Evolutionary conservation across 2,329 filamentous ascomycete genomes (phyloP).

Genomic region (Arthroderma sp.): DNA sequence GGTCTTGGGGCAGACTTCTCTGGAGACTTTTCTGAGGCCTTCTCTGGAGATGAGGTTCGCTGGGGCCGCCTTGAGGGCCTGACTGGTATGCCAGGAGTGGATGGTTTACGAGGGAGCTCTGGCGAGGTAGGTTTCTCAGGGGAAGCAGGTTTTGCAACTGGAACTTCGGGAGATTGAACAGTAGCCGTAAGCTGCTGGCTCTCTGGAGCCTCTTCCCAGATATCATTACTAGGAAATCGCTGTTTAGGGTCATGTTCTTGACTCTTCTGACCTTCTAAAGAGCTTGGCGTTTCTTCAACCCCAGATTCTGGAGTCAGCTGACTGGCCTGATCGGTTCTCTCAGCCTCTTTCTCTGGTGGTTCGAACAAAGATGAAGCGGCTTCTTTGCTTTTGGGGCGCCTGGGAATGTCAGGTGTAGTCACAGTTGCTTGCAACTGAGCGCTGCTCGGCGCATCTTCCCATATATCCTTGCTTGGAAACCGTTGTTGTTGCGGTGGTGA

Average conservation of each 20-base stretch:
- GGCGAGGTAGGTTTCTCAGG: constrained; percentile 1
- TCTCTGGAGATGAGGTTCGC: constrained; percentile 18
- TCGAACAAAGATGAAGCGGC: constrained; percentile 27
- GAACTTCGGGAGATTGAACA: constrained; percentile 40
- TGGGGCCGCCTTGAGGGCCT: constrained; percentile 22
- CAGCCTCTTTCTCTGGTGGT: constrained; percentile 36
- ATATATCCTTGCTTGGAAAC: constrained; percentile 91
- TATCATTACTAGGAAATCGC: constrained; percentile 79
- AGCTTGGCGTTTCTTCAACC: constrained; percentile 20
- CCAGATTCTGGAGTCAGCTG: constrained; percentile 26
- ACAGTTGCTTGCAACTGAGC: constrained; percentile 66
- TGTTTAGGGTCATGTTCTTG: constrained; percentile 38
- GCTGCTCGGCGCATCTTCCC: constrained; percentile 90
- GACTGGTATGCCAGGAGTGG: constrained; percentile 19
- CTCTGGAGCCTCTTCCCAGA: constrained; percentile 90
- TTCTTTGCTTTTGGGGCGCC: constrained; percentile 24
- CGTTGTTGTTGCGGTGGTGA: constrained; percentile 46
- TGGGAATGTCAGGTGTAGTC: constrained; percentile 58
- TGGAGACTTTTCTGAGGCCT: constrained; percentile 27
- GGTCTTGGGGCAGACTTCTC: constrained; percentile 28
- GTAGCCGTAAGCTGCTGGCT: constrained; percentile 68
- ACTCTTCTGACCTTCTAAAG: constrained; percentile 13
- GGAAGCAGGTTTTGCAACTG: background rate
- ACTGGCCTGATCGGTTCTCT: constrained; percentile 17
- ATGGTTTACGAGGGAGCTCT: constrained; percentile 19